Base-by-base conservation (phyloP, 106 monocot genomes). In the Allium fistulosum region DNA sequence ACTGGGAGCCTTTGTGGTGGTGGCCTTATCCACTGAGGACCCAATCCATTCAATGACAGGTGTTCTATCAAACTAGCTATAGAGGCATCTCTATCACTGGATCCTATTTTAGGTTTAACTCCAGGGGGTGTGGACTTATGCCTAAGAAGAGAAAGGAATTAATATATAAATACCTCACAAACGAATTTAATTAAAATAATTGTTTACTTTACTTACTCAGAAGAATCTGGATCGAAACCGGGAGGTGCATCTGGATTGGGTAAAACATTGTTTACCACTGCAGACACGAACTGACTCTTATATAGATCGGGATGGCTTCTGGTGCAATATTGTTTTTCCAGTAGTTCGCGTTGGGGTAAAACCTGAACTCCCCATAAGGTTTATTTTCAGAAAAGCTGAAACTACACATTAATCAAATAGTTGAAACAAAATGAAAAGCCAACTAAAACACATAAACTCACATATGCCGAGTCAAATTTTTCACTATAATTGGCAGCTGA, bases 11-110 rank as follows among this genome's bases (percentile, higher is more conserved):
- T 89, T 61, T 89, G 92, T 63, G 97, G 92, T 66, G 58, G 49
- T 48, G 97, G 97, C 28, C 89, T 83, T 51, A 89, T 84, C 97
- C 97, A 99, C 55, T 89, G 92, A 14, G 97, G 97, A 57, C 61
- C 67, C 51, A 99, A 57, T 55, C 92, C 88, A 57, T 99, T 75
- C 12, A 75, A 52, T 10, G 88, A 77, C 7, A 66, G 27, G 50
- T 86, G 82, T 71, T 90, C 76, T 48, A 99, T 74, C 68, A 90
- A 72, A 60, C 60, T 79, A 52, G 73, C 69, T 64, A 99, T 53
- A 65, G 80, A 68, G 11, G 71, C 58, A 50, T 84, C 89, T 68
- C 76, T 92, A 59, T 87, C 80, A 57, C 85, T 91, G 68, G 79
- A 88, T 26, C 75, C 87, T 71, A 81, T 69, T 83, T 74, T 91